Percentiles rank a stretch among this genome's conserved stretches.
Conservation (phyloP, 1,139 yeast genomes). For the Komagataea norvegica region DNA sequence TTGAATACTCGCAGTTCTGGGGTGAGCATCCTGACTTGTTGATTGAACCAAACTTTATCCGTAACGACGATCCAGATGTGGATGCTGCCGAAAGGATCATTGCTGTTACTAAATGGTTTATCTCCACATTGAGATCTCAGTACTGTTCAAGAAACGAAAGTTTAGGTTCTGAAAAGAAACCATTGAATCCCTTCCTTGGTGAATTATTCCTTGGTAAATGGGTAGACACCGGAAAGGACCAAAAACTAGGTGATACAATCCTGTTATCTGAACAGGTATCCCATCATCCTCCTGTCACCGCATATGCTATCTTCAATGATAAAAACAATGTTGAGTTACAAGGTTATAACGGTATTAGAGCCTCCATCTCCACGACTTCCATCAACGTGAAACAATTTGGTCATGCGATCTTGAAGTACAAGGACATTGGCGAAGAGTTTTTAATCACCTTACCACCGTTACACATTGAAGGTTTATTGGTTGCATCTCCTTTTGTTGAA, state of each 20-base stretch:
- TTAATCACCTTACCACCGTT: constrained; percentile 90
- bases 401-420: constrained; percentile 70
- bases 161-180: constrained; percentile 92
- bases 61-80: constrained; percentile 31
- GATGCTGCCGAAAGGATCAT: constrained; percentile 57
- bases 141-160: constrained; percentile 89
- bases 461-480: constrained; percentile 87
- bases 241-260: constrained; percentile 61
- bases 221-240: constrained; percentile 46
- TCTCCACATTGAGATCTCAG: constrained; percentile 86
- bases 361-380: constrained; percentile 72
- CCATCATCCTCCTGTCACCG: constrained; percentile 95
- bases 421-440: constrained; percentile 61
- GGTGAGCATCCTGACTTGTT: constrained; percentile 85
- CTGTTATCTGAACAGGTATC: constrained; percentile 87
- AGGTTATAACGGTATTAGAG: constrained; percentile 87
- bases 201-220: constrained; percentile 89
- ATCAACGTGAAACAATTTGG: constrained; percentile 88
- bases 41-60: constrained; percentile 58
- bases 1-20: constrained; percentile 92
- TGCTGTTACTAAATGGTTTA: constrained; percentile 85
- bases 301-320: constrained; percentile 73
- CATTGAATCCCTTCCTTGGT: constrained; percentile 90
- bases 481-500: constrained; percentile 87
- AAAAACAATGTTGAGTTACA: constrained; percentile 63